A percentile compares a stretch with the other conserved stretches of the same genome.
Evolutionary conservation across 148 eudicot species (phyloP).

Genomic region (Spergularia bocconei): DNA sequence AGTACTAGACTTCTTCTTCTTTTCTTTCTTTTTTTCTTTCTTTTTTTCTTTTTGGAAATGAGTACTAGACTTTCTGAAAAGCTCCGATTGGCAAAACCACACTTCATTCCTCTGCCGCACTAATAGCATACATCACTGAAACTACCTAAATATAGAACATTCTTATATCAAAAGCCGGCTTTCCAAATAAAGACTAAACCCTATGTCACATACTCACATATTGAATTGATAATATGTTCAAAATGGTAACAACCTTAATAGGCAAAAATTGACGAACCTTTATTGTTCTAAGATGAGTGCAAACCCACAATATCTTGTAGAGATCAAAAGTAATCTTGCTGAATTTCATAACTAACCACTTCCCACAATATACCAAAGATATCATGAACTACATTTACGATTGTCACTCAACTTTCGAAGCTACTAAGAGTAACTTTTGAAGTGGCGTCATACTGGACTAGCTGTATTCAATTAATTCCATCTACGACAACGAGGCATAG

Average conservation of each 20-base stretch:
- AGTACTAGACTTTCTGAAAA: too few relatives aligned
- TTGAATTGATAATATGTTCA: background rate
- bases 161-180: background rate
- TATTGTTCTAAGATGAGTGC: background rate
- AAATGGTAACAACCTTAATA: background rate
- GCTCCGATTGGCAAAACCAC: background rate
- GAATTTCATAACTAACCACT: background rate
- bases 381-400: background rate
- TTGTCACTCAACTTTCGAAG: background rate
- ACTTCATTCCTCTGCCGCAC: background rate
- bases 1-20: too few relatives aligned
- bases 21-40: too few relatives aligned
- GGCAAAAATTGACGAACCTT: background rate
- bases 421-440: background rate
- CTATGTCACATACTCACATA: background rate
- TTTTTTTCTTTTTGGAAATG: too few relatives aligned
- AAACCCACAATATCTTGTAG: background rate
- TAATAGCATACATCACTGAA: background rate
- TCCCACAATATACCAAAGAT: background rate
- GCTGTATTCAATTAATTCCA: background rate
- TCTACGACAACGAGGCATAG: background rate
- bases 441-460: background rate
- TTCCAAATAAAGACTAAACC: background rate
- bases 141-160: background rate
- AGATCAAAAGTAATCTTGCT: background rate